Base-by-base conservation (phyloP, 1,284 basidiomycete species). In the Singerocomus rubriflavus region DNA sequence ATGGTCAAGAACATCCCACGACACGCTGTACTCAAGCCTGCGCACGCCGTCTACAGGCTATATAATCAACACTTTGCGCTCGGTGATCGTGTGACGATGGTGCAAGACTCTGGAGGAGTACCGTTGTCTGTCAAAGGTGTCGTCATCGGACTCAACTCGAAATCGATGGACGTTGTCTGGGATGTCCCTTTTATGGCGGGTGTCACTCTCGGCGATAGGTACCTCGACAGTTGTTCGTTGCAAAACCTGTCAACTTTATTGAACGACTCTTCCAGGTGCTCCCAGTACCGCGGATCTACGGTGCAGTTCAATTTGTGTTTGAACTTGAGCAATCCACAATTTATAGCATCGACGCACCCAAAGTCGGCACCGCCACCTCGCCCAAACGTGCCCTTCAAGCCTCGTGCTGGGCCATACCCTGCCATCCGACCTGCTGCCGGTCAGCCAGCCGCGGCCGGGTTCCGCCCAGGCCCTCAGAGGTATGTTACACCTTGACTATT, bases 1-100 rank as follows among this genome's bases (percentile, higher is more conserved):
- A 84, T 92, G 27, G 88, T 99, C 52, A 91, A 93, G 64, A 85
- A 85, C 33, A 93, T 98, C 30, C 96, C 96, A 6, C 83, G 94
- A n/a, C 89, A 93, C 62, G 94, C 93, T 1, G 84, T 99, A 2
- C 80, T 99, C 54, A 98, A 98, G 69, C 97, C 97, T 6, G 76
- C 85, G 4, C 94, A 99, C 71, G 87, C 93, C 1, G 78, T 88
- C 5, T 95, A 93, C 67, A 86, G 94, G 17, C 76, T 99, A 12
- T 92, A 94, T 61, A 89, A 89, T 48, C 97, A 99, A 70, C 74
- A 72, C n/a, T 99, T 98, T 64, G 74, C 77, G 1, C 79, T 98
- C 3, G 96, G 96, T n/a, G 96, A 99, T 70, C 82, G 97, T 12
- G 94, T 98, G 34, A 88, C 91, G 27, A 96, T 96, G 87, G 93